phyloP scores from a whole-genome alignment of 2,329 filamentous ascomycete species.

The Aureobasidium musti region DNA sequence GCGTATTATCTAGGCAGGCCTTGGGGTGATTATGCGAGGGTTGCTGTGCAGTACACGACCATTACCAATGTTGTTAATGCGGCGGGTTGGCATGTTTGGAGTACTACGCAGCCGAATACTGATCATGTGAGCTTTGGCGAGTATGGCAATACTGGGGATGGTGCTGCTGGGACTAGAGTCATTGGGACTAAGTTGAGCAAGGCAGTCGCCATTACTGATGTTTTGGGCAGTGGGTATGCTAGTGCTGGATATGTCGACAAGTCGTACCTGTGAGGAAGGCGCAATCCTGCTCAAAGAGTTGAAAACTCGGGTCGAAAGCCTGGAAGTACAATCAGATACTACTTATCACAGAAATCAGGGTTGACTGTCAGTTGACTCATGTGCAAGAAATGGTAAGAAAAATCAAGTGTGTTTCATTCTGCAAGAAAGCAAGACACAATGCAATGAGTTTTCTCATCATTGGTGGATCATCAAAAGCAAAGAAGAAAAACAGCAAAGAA shows the following conservation, averaged over 20 bases:
- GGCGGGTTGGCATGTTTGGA: conserved; percentile 62
- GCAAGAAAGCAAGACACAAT: not conserved
- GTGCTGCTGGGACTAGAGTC: conserved; percentile 55
- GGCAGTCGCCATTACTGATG: conserved; percentile 48
- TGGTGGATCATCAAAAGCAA: not conserved
- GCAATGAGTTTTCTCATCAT: not conserved
- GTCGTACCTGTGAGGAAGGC: conserved; percentile 40
- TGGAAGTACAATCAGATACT: not conserved
- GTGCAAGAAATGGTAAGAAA: not conserved
- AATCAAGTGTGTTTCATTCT: not conserved
- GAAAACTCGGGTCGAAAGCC: not conserved
- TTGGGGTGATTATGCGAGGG: conserved; percentile 55
- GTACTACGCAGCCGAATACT: conserved; percentile 51
- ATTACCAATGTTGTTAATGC: conserved; percentile 60
- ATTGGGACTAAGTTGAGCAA: conserved; percentile 49
- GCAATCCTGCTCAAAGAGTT: not conserved
- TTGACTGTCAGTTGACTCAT: not conserved
- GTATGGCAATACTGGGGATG: conserved; percentile 60
- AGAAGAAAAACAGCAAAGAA: not conserved
- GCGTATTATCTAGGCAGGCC: conserved; percentile 57
- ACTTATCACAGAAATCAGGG: not conserved
- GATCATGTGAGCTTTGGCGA: conserved; percentile 59
- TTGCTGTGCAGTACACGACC: conserved; percentile 54
- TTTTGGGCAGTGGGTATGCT: conserved; percentile 51
- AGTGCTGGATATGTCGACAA: conserved; percentile 47